Percentiles rank a stretch among this genome's conserved stretches.
These are phyloP conservation scores for Penicillium sp. DNA, from an alignment of 2,329 filamentous ascomycete species.

Conservation along the genomic window DNA sequence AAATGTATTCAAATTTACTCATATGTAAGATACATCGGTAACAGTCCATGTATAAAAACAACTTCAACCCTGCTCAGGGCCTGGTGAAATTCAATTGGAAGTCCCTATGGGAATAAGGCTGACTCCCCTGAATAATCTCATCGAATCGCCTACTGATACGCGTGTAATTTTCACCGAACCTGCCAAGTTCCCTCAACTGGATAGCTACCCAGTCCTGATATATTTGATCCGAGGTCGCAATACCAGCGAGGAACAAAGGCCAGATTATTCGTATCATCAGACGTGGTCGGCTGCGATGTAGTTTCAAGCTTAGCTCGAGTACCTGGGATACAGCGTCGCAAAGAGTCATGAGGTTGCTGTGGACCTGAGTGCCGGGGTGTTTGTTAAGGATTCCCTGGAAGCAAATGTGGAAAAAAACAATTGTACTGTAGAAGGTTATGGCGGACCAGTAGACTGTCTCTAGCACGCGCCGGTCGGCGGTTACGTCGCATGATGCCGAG, in stretches of 20 bases:
- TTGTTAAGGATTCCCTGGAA: constrained; percentile 15
- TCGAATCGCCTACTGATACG: constrained; percentile 22
- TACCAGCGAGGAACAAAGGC: constrained; percentile 27
- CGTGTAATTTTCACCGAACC: constrained; percentile 25
- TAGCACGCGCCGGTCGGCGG: constrained; percentile 22
- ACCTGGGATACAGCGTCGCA: constrained; percentile 20
- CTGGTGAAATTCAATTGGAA: background rate
- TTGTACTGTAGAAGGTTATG: constrained; percentile 24
- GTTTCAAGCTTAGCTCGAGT: constrained; percentile 23
- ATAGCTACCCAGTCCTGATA: constrained; percentile 31
- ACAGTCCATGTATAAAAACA: too few species aligned
- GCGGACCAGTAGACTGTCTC: constrained; percentile 26
- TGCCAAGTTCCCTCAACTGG: constrained; percentile 23
- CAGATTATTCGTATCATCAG: constrained; percentile 25
- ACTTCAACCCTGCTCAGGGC: background rate
- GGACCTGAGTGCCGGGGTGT: background rate
- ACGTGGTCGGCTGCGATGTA: constrained; percentile 23
- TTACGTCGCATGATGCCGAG: constrained; percentile 18
- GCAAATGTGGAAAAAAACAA: constrained; percentile 26
- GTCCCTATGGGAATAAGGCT: constrained; percentile 9
- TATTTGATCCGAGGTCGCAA: constrained; percentile 25
- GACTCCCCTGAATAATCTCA: constrained; percentile 22
- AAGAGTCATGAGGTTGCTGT: constrained; percentile 13
- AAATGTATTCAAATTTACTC: too few species aligned
- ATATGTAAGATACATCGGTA: too few species aligned